phyloP scores from a whole-genome alignment of 331 rosid species.

The Malus hybrid region DNA sequence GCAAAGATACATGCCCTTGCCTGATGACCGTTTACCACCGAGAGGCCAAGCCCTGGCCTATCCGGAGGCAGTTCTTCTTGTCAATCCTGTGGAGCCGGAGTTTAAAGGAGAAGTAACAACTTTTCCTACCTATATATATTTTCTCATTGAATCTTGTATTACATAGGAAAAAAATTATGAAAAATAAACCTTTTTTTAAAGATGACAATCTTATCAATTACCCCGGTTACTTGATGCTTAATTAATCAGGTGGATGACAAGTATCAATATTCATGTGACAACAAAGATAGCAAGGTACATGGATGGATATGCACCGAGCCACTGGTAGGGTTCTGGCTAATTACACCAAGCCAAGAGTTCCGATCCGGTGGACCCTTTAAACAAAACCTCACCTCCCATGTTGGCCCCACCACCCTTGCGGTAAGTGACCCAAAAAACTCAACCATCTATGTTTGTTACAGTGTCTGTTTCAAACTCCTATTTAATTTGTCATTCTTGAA shows the following conservation, averaged over 20 bases:
- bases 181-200: no score
- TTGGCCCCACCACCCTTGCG: slow-evolving; percentile 27
- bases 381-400: slow-evolving; percentile 34
- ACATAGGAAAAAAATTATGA: no score
- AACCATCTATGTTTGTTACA: not conserved
- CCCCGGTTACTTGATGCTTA: not conserved
- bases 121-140: no score
- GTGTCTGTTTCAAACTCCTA: not conserved
- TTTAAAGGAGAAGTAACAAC: slow-evolving; percentile 31
- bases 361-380: slow-evolving; percentile 33
- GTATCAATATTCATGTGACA: slow-evolving; percentile 42
- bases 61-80: slow-evolving; percentile 44
- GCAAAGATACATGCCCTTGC: slow-evolving; percentile 39
- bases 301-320: slow-evolving; percentile 39
- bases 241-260: slow-evolving; percentile 38
- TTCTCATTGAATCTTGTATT: not conserved
- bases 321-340: slow-evolving; percentile 26
- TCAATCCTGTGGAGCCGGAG: slow-evolving; percentile 32
- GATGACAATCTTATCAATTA: not conserved
- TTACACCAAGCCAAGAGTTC: slow-evolving; percentile 26
- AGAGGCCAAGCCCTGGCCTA: slow-evolving; percentile 46
- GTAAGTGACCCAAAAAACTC: not conserved
- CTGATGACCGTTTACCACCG: slow-evolving; percentile 36
- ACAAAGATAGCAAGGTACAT: slow-evolving; percentile 35
- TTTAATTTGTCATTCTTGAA: not conserved